phyloP scores from a whole-genome alignment of 2,329 filamentous ascomycete genomes.

The Ustilaginoidea virens region DNA sequence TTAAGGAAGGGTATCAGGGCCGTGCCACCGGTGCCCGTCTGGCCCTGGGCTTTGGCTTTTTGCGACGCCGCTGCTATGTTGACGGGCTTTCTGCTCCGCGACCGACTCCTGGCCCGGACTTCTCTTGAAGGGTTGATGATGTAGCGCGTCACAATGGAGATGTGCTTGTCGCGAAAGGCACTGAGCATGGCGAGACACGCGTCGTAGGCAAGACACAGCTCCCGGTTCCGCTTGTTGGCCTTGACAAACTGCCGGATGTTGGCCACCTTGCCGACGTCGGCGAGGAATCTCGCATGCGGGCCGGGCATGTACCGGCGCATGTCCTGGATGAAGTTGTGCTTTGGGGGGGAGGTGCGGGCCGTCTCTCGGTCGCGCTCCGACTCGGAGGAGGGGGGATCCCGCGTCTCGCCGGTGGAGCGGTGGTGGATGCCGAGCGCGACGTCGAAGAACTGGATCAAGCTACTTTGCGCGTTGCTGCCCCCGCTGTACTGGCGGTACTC shows the following conservation, averaged over 20 bases:
- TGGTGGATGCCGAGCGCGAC: slow-evolving; percentile 81
- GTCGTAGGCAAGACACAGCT: slow-evolving; percentile 71
- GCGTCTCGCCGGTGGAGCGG: slow-evolving; percentile 67
- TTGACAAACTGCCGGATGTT: slow-evolving; percentile 82
- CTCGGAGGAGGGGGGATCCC: slow-evolving; percentile 17
- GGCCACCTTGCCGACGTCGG: slow-evolving; percentile 61
- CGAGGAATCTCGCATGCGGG: slow-evolving; percentile 74
- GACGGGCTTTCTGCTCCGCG: slow-evolving; percentile 33
- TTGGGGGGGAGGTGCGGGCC: slow-evolving; percentile 22
- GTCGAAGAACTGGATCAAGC: slow-evolving; percentile 94
- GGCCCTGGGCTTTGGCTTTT: slow-evolving; percentile 35
- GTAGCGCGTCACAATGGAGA: slow-evolving; percentile 90
- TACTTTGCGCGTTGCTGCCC: slow-evolving; percentile 94
- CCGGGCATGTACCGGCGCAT: slow-evolving; percentile 98
- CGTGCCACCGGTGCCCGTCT: slow-evolving; percentile 86
- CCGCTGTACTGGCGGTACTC: slow-evolving; percentile 76
- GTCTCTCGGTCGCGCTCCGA: slow-evolving; percentile 28
- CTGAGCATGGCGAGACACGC: slow-evolving; percentile 62
- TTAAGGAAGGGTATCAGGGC: slow-evolving; percentile 91
- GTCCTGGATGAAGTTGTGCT: slow-evolving; percentile 83
- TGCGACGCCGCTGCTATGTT: slow-evolving; percentile 50
- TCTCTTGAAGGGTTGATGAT: slow-evolving; percentile 81
- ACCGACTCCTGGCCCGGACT: slow-evolving; percentile 47
- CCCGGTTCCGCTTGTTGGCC: slow-evolving; percentile 39
- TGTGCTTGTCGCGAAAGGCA: slow-evolving; percentile 77